Base-by-base conservation (phyloP, 2,329 filamentous ascomycete species). In the Pestalotiopsis sp. region DNA sequence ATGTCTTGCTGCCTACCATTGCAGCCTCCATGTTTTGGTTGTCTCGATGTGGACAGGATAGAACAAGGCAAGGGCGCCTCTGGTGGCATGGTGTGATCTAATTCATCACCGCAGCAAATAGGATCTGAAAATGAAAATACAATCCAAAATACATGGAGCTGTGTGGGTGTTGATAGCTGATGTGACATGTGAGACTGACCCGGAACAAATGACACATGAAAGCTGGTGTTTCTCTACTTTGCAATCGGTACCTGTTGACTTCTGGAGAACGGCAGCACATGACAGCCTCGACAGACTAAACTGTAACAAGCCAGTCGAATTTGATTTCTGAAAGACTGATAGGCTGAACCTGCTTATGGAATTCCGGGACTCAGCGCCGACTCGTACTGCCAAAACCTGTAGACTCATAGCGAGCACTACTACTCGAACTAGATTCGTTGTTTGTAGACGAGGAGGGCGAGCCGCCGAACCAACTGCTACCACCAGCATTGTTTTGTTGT, bases 351-450 rank as follows among this genome's bases (percentile, higher is more conserved):
- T n/a, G n/a, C 7, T 14, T 49, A 7, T n/a, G 6, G 41, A 20
- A 20, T 20, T 36, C 31, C 14, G 23, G 23, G 45, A 9, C 64
- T 27, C 76, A 91, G 73, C 89, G 84, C 68, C 90, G 83, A 68
- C 83, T 87, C 0, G 92, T 93, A 9, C 89, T 91, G 9, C 92
- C 92, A 75, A 93, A 94, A 0, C 92, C 92, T 0, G 91, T 93
- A 73, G 90, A 92, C 73, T 91, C 87, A 73, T 91, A 85, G 66
- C 87, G 86, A 14, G 85, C 82, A 7, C 83, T 82, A 9, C 84
- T 85, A 57, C 80, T 80, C 13, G 81, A 79, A 17, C 78, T 76
- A 0, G 82, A 82, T n/a, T 62, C 59, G 17, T 62, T 62, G 31
- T 62, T 39, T 11, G 78, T 74, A 0, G 78, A 75, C 49, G 79